Evolutionary conservation across 2,329 filamentous ascomycete genomes (phyloP).

Genomic region (Davidsoniella eucalypti): DNA sequence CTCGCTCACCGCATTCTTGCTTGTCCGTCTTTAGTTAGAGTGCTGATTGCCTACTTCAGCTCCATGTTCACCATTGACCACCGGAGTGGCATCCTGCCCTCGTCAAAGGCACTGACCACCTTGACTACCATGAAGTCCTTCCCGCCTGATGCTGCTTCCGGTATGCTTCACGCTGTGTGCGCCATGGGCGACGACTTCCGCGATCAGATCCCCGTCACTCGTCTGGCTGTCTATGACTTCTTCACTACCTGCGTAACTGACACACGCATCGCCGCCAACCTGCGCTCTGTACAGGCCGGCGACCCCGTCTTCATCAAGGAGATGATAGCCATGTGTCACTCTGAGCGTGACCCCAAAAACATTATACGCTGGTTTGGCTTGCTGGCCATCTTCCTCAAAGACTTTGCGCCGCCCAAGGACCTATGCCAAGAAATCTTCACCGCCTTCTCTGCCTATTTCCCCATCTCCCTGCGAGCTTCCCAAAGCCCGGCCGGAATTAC

Average conservation of each 20-base stretch:
- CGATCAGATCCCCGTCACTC: conserved; percentile 33
- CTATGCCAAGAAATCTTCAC: conserved; percentile 35
- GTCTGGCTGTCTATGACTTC: conserved; percentile 35
- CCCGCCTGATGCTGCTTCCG: conserved; percentile 29
- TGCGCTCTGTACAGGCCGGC: conserved; percentile 24
- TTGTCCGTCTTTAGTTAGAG: conserved; percentile 22
- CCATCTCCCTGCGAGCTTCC: conserved; percentile 38
- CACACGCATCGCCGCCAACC: conserved; percentile 25
- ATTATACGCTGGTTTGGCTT: conserved; percentile 41
- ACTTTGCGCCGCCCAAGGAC: conserved; percentile 29
- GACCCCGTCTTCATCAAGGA: conserved; percentile 31
- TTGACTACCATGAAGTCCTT: conserved; percentile 35
- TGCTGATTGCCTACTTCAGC: conserved; percentile 37
- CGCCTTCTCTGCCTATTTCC: conserved; percentile 42
- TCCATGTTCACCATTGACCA: conserved; percentile 43
- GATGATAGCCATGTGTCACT: conserved; percentile 34
- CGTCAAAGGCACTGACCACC: conserved; percentile 33
- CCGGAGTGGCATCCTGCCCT: conserved; percentile 39
- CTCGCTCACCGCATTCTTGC: too few relatives aligned
- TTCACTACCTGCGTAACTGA: conserved; percentile 28
- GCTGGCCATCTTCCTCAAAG: conserved; percentile 27
- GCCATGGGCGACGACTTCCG: conserved; percentile 40
- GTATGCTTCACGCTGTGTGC: conserved; percentile 33
- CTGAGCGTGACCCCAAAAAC: conserved; percentile 40
- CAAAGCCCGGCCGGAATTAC: conserved; percentile 34